Conservation (phyloP, 768 basidiomycete genomes). For the Agaricus blazei region DNA sequence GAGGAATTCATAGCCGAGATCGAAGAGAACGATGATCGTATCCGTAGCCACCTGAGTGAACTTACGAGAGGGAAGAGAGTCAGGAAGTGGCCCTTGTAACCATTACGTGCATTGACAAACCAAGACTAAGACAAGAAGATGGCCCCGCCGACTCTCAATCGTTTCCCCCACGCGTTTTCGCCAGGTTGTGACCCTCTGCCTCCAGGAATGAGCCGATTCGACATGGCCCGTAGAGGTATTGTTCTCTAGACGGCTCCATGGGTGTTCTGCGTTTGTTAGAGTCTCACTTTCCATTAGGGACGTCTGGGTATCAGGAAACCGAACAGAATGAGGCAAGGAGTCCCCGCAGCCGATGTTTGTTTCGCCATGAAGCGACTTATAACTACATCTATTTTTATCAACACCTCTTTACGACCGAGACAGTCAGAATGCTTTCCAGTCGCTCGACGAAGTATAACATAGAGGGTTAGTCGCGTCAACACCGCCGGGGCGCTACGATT, state of each 20-base stretch:
- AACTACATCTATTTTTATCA: too few species aligned
- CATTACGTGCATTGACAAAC: conserved; percentile 1
- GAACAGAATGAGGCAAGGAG: too few species aligned
- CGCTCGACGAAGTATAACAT: too few species aligned
- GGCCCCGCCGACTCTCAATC: conserved; percentile 51
- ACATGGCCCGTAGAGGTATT: not conserved
- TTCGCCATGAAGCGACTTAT: too few species aligned
- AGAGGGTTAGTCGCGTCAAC: too few species aligned
- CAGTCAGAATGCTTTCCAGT: too few species aligned
- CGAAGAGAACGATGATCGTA: conserved; percentile 64
- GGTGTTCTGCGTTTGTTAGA: conserved; percentile 11
- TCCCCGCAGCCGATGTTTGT: too few species aligned
- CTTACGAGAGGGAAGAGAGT: not conserved
- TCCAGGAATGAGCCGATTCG: conserved; percentile 19
- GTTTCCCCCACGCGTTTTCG: conserved; percentile 35
- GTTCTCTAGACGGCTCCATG: conserved; percentile 5
- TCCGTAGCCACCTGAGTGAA: conserved; percentile 53
- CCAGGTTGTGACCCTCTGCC: not conserved
- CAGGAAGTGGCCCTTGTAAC: not conserved
- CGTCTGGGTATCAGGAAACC: not conserved
- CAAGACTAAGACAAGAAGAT: conserved; percentile 21
- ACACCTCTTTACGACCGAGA: too few species aligned
- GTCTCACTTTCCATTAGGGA: conserved; percentile 30
- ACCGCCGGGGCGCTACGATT: too few species aligned
- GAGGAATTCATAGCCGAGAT: conserved; percentile 66